Conservation (phyloP, 345 rosid species). For the Conringia planisiliqua region DNA sequence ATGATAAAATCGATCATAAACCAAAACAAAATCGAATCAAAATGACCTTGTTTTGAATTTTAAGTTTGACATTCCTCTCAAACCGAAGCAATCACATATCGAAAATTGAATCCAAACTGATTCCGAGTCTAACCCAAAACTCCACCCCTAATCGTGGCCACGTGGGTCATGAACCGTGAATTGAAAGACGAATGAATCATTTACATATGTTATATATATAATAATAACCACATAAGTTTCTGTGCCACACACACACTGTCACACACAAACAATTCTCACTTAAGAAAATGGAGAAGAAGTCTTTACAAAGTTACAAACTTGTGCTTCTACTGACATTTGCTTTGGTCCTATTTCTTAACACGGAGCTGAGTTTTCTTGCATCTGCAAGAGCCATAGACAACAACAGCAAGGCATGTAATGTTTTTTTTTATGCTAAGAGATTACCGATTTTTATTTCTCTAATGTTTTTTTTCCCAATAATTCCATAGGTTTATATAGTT, state of each 20-base stretch:
- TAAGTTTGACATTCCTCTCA: no score
- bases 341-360: conserved; percentile 6
- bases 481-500: conserved; percentile 36
- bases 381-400: conserved; percentile 2
- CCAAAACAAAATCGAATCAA: no score
- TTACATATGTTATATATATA: no score
- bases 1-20: no score
- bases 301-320: conserved; percentile 9
- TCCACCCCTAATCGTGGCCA: no score
- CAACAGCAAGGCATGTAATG: background rate
- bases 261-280: conserved; percentile 9
- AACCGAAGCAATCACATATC: no score
- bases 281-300: conserved; percentile 6
- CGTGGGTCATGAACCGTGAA: no score
- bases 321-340: conserved; percentile 1
- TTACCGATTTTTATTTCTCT: background rate
- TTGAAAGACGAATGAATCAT: no score
- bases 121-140: no score
- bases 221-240: background rate
- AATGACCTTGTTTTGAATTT: no score
- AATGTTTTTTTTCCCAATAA: background rate
- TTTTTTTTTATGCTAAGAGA: background rate
- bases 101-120: no score
- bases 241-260: background rate
- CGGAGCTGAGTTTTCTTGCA: background rate